Evolutionary conservation across 2,329 filamentous ascomycete species (phyloP), one percentile per base, ranked within the genome.

Genomic region (Xylaria sp.): DNA sequence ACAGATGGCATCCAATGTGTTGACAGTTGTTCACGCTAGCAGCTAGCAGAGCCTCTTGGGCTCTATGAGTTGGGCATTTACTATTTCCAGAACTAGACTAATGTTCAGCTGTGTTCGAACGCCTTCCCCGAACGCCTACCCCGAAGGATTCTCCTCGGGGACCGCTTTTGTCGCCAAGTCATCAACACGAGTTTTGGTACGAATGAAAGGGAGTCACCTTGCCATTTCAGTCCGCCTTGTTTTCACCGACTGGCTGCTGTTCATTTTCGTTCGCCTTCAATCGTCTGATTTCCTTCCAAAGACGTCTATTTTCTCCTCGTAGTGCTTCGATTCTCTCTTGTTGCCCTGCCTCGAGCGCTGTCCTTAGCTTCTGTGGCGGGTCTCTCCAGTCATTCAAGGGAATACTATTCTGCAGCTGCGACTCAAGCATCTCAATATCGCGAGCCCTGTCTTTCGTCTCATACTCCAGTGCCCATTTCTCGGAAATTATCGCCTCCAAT

Each of bases 281-380:
- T 5, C 3, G 6, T 27, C 12, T 50, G 47, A 50, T 50, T 50
- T 50, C 19, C 47, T 21, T 27, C n/a, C 19, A 14, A 50, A 27
- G 21, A 27, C 24, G 17, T 24, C 4, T 21, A 6, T 36, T 36
- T 36, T 36, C 34, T 1, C 6, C 11, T 36, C 8, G 34, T 7
- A 36, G 45, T 30, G 21, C 47, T 19, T 61, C 11, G 48, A 60
- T 60, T n/a, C 4, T 19, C 32, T 61, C 21, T 30, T 53, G 48
- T 8, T 11, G 21, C 19, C 17, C 32, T 11, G 45, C 21, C 27
- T 50, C 48, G 34, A 54, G 48, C 30, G 59, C 59, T 6, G 47
- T 61, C 34, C 48, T 53, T 27, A 61, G 47, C 59, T 53, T 61
- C 11, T 2, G 47, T 32, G 59, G 59, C 32, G 59, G 59, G 47